These are phyloP conservation scores for Ehretia macrophylla DNA, from an alignment of 257 asterid species.

Conservation along the genomic window DNA sequence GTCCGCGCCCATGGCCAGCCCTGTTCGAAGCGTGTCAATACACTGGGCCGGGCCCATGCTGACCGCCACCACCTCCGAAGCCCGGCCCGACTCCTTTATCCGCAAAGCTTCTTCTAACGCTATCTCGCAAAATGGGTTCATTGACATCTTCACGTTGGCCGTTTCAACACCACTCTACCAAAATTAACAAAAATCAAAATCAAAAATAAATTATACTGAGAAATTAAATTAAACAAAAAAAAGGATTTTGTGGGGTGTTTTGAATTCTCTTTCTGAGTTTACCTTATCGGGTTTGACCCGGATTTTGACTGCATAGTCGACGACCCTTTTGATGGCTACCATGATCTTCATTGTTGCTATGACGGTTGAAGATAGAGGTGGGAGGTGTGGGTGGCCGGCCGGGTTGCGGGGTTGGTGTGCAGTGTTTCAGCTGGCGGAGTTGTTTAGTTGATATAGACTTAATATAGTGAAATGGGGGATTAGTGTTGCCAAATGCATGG, in stretches of 20 bases:
- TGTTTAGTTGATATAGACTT: too few species aligned
- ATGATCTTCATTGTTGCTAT: conserved; percentile 65
- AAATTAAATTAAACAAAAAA: neutral
- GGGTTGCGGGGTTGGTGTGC: neutral
- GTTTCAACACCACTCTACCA: conserved; percentile 88
- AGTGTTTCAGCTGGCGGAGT: neutral
- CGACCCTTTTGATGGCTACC: conserved; percentile 84
- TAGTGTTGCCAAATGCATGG: too few species aligned
- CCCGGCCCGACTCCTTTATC: conserved; percentile 77
- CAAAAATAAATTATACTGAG: neutral
- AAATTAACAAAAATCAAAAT: too few species aligned
- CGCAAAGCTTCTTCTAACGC: conserved; percentile 90
- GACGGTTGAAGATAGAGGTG: neutral
- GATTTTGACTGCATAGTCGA: conserved; percentile 95
- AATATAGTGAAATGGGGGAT: too few species aligned
- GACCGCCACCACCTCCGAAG: conserved; percentile 88
- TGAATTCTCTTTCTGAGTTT: neutral
- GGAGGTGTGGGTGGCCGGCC: neutral
- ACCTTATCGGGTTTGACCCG: conserved; percentile 94
- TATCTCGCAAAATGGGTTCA: conserved; percentile 97
- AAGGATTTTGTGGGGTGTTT: neutral
- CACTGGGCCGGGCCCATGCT: conserved; percentile 78
- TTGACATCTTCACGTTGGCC: conserved; percentile 89
- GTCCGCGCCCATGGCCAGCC: conserved; percentile 99
- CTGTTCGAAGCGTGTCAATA: conserved; percentile 82